Base-by-base conservation (phyloP, 2,329 filamentous ascomycete species). In the Fusarium anguioides region DNA sequence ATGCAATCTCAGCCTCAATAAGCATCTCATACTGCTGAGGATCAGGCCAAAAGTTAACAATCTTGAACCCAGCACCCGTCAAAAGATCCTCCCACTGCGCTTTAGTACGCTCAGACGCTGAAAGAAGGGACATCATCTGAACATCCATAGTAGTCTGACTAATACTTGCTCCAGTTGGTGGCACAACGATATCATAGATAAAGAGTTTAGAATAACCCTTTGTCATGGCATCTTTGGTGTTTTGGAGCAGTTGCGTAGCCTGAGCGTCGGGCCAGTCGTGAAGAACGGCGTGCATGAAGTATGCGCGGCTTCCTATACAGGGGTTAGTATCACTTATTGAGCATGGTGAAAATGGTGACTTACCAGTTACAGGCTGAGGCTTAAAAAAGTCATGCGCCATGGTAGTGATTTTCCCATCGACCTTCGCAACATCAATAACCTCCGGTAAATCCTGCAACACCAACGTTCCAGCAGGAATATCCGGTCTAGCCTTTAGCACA, bases 201-300 rank as follows among this genome's bases (percentile, higher is more conserved):
- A 72, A 66, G 0, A 73, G 56, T 26, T 69, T 72, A 0, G 70
- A 73, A 20, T 79, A 80, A 0, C 63, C 66, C 18, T 56, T 54
- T 1, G 50, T 24, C 70, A 73, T 73, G 0, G 66, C 70, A 2
- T 67, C 54, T 4, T 27, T 55, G 0, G 65, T 67, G 12, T 72
- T 59, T 0, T 46, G 26, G 2, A 78, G 68, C 2, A 83, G 80
- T 6, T 63, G 52, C 0, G 64, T 63, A 3, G 73, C 66, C 17
- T 81, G 69, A 3, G 72, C 72, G n/a, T 84, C 78, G 0, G 81
- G 76, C 82, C 82, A 85, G 72, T 84, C 81, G 61, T 85, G 83
- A 8, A 86, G 71, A 29, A 85, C 82, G 37, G 77, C 75, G 26
- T 81, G 81, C 60, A 85, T 75, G 35, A 84, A 75, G 65, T 83